Percentiles rank a stretch among this genome's conserved stretches.
These are phyloP conservation scores for Lagerstroemia speciosa DNA, from an alignment of 345 rosid genomes.

Conservation along the genomic window DNA sequence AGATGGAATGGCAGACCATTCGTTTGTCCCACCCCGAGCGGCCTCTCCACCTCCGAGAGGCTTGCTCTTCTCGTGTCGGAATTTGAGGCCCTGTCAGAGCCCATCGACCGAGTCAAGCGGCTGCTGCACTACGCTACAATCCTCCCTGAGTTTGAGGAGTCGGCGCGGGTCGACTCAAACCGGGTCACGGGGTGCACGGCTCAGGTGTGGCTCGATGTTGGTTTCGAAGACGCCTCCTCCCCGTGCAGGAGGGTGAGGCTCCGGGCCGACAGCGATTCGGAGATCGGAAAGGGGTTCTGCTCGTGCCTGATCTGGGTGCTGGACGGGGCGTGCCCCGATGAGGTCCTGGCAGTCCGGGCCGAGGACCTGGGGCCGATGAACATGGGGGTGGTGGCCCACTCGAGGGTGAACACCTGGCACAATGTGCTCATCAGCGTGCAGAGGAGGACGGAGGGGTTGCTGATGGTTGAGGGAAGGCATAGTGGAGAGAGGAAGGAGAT, in stretches of 20 bases:
- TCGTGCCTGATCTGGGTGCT: conserved; percentile 70
- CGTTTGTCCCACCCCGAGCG: background rate
- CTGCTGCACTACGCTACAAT: conserved; percentile 57
- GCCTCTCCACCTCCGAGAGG: conserved; percentile 21
- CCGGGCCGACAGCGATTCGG: conserved; percentile 80
- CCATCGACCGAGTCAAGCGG: conserved; percentile 75
- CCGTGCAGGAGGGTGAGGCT: conserved; percentile 29
- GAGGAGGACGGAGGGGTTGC: conserved; percentile 36
- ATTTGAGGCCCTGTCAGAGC: conserved; percentile 49
- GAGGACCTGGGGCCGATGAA: conserved; percentile 72
- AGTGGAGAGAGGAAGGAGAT: background rate
- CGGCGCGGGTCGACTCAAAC: conserved; percentile 50
- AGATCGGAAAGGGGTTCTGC: conserved; percentile 70
- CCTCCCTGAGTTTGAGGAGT: conserved; percentile 55
- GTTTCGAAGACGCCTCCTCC: conserved; percentile 27
- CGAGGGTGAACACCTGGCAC: conserved; percentile 83
- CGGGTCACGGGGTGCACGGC: conserved; percentile 73
- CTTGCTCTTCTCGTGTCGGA: conserved; percentile 43
- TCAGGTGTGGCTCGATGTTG: conserved; percentile 72
- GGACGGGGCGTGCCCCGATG: conserved; percentile 72
- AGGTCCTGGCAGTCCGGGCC: conserved; percentile 48
- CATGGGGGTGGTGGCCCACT: conserved; percentile 54
- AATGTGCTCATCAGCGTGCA: conserved; percentile 58
- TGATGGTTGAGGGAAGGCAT: background rate
- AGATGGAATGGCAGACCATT: background rate